These are phyloP conservation scores for Sordariomycetes sp. DNA, from an alignment of 2,329 filamentous ascomycete genomes.

Conservation along the genomic window DNA sequence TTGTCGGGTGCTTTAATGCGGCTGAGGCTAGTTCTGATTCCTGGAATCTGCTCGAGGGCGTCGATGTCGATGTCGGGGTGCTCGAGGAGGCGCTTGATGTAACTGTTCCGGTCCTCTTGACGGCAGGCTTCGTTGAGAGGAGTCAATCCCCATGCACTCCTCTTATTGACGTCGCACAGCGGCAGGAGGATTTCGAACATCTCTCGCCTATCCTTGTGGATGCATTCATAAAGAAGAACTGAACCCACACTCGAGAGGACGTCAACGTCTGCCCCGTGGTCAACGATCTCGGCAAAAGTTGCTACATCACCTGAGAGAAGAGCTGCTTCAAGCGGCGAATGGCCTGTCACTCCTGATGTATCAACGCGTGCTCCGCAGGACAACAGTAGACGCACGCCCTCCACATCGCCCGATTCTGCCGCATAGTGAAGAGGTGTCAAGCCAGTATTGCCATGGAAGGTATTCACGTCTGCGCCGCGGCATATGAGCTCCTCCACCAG, in stretches of 20 bases:
- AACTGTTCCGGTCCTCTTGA: neutral
- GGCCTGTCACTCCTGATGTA: neutral
- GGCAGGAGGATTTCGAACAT: neutral
- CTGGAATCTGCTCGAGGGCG: too few relatives aligned
- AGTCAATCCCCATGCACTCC: constrained; percentile 5
- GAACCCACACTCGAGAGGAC: neutral
- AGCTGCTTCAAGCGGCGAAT: neutral
- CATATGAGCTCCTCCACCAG: too few relatives aligned
- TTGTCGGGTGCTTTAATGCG: too few relatives aligned
- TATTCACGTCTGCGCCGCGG: too few relatives aligned
- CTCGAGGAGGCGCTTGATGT: too few relatives aligned
- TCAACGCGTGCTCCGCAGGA: too few relatives aligned
- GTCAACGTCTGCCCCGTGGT: neutral
- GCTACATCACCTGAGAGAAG: neutral
- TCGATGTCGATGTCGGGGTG: too few relatives aligned
- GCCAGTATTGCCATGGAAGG: too few relatives aligned
- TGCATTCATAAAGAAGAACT: neutral
- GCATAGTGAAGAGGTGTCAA: too few relatives aligned
- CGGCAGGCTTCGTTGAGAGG: neutral
- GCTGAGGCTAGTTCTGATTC: too few relatives aligned
- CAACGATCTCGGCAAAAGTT: neutral
- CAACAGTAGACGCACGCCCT: too few relatives aligned
- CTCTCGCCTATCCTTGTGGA: neutral
- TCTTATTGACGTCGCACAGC: constrained; percentile 1
- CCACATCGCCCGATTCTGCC: too few relatives aligned